These are phyloP conservation scores for Penicillium daleae DNA, from an alignment of 495 filamentous ascomycete genomes.

Conservation along the genomic window DNA sequence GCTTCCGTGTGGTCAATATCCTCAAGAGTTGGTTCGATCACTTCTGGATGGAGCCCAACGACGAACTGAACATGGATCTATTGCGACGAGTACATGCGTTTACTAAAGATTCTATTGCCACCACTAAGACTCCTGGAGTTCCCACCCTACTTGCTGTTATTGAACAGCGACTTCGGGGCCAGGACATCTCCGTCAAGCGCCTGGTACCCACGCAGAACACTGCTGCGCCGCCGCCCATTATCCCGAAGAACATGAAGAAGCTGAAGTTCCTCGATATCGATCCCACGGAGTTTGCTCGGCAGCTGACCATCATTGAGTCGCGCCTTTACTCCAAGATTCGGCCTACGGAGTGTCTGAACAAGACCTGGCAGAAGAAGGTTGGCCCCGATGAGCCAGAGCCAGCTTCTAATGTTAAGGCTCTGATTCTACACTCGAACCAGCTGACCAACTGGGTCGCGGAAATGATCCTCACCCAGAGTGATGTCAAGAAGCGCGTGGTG, in stretches of 20 bases:
- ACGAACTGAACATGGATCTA: slow-evolving; percentile 78
- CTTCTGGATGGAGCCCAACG: slow-evolving; percentile 96
- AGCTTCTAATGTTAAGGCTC: slow-evolving; percentile 89
- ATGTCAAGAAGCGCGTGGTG: slow-evolving; percentile 92
- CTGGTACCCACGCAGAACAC: slow-evolving; percentile 82
- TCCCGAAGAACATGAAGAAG: slow-evolving; percentile 99
- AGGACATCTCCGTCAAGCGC: slow-evolving; percentile 83
- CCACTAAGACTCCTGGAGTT: slow-evolving; percentile 87
- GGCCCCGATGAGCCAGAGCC: slow-evolving; percentile 81
- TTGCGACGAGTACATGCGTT: slow-evolving; percentile 88
- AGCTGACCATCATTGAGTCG: slow-evolving; percentile 96
- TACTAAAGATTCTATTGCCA: slow-evolving; percentile 87
- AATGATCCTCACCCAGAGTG: slow-evolving; percentile 93
- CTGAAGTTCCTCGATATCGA: slow-evolving; percentile 98
- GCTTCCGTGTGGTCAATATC: slow-evolving; percentile 95
- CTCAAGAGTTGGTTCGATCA: slow-evolving; percentile 97
- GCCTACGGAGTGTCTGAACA: slow-evolving; percentile 93
- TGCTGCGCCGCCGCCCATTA: slow-evolving; percentile 81
- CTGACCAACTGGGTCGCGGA: slow-evolving; percentile 99
- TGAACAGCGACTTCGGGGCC: slow-evolving; percentile 83
- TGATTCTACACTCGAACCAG: slow-evolving; percentile 97
- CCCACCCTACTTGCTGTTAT: slow-evolving; percentile 78
- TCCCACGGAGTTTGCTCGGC: slow-evolving; percentile 90
- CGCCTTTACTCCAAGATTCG: slow-evolving; percentile 93
- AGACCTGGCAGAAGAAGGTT: slow-evolving; percentile 97